Evolutionary conservation across 768 basidiomycete species (phyloP), one percentile per base, ranked within the genome.

Genomic region (Tubosaeta sp.): DNA sequence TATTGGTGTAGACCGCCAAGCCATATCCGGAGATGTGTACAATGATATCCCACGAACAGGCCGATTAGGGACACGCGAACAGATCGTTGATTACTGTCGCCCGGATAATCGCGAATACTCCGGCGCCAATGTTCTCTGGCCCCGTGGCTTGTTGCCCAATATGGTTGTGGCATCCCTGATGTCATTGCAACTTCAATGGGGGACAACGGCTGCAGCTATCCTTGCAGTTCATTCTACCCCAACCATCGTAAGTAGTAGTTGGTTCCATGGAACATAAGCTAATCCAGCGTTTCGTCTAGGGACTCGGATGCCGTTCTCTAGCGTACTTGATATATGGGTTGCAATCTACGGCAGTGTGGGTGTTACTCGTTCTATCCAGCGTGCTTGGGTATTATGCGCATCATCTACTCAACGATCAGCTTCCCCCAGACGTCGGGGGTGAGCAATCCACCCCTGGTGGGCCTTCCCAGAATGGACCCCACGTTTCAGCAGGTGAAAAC

Each of bases 221-320:
- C 37, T 71, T 2, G 55, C 58, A 9, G 59, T 59, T 10, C 65
- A 59, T 56, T 68, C 53, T 32, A 71, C 67, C 0, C 71, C 8
- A 19, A 73, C 71, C 1, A 53, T 56, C 5, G 64, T 62, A 32
- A 46, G 60, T 61, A 6, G 38, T 11, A 17, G 17, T 17, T 12
- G 8, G 17, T 39, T 39, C 8, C 5, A 16, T 8, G n/a, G 17
- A 39, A 3, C 9, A 39, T 19, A 10, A 17, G 38, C 19, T 39
- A 5, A 39, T 19, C 5, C 19, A 17, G 17, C 6, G 10, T 10
- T 17, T 19, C 17, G 17, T 22, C 19, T 16, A 61, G 65, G 64
- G 65, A n/a, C 27, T 73, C 1, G 71, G 72, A 8, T 73, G 72
- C 44, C 69, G 70, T 50, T 71, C 70, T 4, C 54, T 59, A 0